Evolutionary conservation across 108 stramenopile genomes (phyloP), one percentile per base, ranked within the genome.

Genomic region (Skeletonema grethae): DNA sequence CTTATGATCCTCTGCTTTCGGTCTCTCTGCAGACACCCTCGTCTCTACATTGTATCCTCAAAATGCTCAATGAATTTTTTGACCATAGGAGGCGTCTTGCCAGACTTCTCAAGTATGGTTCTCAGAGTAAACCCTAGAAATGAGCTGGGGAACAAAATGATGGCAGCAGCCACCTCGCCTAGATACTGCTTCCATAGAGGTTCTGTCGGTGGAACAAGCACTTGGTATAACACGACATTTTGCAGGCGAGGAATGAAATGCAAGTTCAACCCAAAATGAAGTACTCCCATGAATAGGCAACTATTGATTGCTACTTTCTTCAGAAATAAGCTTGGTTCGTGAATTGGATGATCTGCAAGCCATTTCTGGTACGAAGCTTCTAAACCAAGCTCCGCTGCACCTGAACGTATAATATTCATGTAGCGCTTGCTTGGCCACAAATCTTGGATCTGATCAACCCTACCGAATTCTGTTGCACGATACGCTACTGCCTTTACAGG

Each of bases 401-500:
- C 86, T 45, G 73, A 34, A n/a, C 67, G 67, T 30, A 87, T 32
- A 16, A 87, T 83, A 30, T 58, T 63, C 86, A 87, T 84, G 62
- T 87, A 87, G 13, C 86, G 63, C 39, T 30, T 48, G 11, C 83
- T 84, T 25, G 86, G 86, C 20, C 43, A 30, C 1, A 82, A 66
- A 66, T 87, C 86, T n/a, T 41, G 34, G 10, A 12, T 12, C 11
- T 39, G 38, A 13, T 39, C 25, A 11, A 87, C 43, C 18, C 86
- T 72, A 2, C 75, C 86, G 50, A 80, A 77, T 5, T 59, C 60
- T 4, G 82, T 72, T 2, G 80, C 84, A 11, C 79, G 79, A 10
- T 80, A 60, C 15, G 87, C 82, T 3, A 88, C 67, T 13, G 87
- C 87, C 55, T 83, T 39, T 20, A 88, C 79, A 25, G 82, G 76